Evolutionary conservation across 108 stramenopile genomes (phyloP), one percentile per base, ranked within the genome.

Genomic region (Pseudonitzschia multiseries): DNA sequence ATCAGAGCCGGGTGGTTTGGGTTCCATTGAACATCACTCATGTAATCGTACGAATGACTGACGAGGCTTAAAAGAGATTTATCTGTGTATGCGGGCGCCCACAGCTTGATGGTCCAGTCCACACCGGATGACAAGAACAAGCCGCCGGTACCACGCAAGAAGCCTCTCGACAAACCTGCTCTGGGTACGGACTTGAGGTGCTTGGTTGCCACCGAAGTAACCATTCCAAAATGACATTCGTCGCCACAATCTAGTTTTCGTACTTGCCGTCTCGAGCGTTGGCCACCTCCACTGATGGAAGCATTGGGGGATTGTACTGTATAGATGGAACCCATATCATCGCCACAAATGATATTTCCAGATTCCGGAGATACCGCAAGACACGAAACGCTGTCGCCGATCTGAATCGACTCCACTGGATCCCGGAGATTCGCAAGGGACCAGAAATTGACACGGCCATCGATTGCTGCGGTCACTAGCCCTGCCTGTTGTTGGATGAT

Each of bases 61-160:
- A 92, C 84, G 40, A 88, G 79, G 69, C 85, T 92, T 75, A 89
- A 56, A 36, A 95, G 43, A 8, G 93, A 87, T 46, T 59, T 80
- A 57, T 95, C 89, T 22, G 73, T 78, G 68, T 92, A 89, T 8
- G 91, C 89, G 0, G 93, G 93, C 33, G 90, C 87, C 93, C 93
- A 96, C 28, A 96, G 69, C 71, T 96, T 94, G 52, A 89, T 86
- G 4, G 91, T 90, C 96, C 96, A 96, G 73, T 96, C 96, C 0
- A 96, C 89, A 51, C 92, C 91, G 31, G 86, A 87, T 12, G 91
- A 84, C 32, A 96, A 69, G 43, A 94, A 70, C 18, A 96, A 79
- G 24, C 91, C 93, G 50, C 79, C 86, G 10, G 76, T 74, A 18
- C 91, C 89, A 57, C 89, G 82, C 51, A 86, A 54, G 70, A 94